phyloP scores from a whole-genome alignment of 2,329 filamentous ascomycete genomes.

The Monosporascus ibericus region DNA sequence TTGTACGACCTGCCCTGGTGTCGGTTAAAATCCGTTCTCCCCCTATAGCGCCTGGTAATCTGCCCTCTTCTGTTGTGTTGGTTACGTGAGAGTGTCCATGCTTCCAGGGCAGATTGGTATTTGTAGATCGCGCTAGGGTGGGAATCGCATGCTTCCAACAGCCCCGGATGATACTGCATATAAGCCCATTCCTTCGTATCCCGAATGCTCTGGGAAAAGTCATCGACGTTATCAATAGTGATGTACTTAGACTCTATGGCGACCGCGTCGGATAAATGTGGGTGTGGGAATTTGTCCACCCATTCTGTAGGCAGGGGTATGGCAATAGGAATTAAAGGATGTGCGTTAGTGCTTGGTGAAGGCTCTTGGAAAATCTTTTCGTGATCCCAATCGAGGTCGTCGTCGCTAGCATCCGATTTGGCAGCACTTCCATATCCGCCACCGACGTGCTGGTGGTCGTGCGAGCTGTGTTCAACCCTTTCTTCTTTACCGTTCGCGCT shows the following conservation, averaged over 20 bases:
- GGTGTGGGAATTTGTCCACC: slow-evolving; percentile 24
- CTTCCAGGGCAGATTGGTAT: background rate
- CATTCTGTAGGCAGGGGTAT: slow-evolving; percentile 23
- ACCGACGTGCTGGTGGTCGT: background rate
- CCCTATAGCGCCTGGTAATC: background rate
- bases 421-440: background rate
- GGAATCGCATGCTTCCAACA: slow-evolving; percentile 12
- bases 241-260: slow-evolving; percentile 25
- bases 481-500: background rate
- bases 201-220: slow-evolving; percentile 23
- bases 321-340: slow-evolving; percentile 25
- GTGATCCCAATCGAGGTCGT: slow-evolving; percentile 19
- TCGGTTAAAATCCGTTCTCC: background rate
- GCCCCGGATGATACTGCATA: slow-evolving; percentile 22
- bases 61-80: background rate
- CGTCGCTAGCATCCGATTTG: slow-evolving; percentile 1
- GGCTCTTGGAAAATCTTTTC: slow-evolving; percentile 21
- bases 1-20: background rate
- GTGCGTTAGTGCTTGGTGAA: slow-evolving; percentile 12
- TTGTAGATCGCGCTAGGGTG: background rate
- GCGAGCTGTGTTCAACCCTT: too few relatives aligned
- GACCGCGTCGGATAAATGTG: slow-evolving; percentile 23
- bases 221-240: slow-evolving; percentile 23
- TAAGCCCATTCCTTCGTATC: slow-evolving; percentile 25
- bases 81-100: slow-evolving; percentile 8